phyloP scores from a whole-genome alignment of 2,329 filamentous ascomycete genomes.

The Trichoderma arundinaceum region DNA sequence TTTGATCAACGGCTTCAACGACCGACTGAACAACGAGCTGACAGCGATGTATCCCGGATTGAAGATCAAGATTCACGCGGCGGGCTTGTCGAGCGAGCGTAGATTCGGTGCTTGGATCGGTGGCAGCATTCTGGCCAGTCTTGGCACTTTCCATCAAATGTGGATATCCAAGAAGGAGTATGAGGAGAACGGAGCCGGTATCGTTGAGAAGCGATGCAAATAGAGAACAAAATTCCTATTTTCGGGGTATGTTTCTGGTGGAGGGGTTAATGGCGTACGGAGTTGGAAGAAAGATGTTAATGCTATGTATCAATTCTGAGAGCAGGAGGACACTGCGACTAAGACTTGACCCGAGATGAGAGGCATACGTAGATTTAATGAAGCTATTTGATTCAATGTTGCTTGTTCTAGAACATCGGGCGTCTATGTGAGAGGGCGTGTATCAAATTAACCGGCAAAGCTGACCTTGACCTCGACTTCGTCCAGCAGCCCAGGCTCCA shows the following conservation, averaged over 20 bases:
- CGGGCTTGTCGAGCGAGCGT: conserved; percentile 83
- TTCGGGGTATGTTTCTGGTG: not conserved
- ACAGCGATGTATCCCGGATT: conserved; percentile 81
- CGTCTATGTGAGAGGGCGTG: not conserved
- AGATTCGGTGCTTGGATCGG: conserved; percentile 96
- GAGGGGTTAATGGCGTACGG: conserved; percentile 43
- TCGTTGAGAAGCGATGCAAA: conserved; percentile 97
- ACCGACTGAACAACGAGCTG: conserved; percentile 86
- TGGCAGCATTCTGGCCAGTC: conserved; percentile 89
- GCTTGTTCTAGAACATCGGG: not conserved
- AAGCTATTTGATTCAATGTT: conserved; percentile 2
- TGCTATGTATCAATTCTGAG: conserved; percentile 31
- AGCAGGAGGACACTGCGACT: conserved; percentile 13
- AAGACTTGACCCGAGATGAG: conserved; percentile 10
- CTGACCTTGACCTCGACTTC: conserved; percentile 74
- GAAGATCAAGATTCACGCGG: conserved; percentile 85
- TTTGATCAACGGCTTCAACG: conserved; percentile 88
- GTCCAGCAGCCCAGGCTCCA: conserved; percentile 78
- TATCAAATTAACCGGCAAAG: conserved; percentile 47
- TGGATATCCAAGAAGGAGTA: conserved; percentile 99
- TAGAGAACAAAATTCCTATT: conserved; percentile 48
- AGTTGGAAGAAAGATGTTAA: conserved; percentile 42
- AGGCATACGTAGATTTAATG: conserved; percentile 16
- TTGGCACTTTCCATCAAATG: conserved; percentile 99
- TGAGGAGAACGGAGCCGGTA: conserved; percentile 87